These are phyloP conservation scores for Arabis alpina DNA, from an alignment of 345 rosid species.

Conservation along the genomic window DNA sequence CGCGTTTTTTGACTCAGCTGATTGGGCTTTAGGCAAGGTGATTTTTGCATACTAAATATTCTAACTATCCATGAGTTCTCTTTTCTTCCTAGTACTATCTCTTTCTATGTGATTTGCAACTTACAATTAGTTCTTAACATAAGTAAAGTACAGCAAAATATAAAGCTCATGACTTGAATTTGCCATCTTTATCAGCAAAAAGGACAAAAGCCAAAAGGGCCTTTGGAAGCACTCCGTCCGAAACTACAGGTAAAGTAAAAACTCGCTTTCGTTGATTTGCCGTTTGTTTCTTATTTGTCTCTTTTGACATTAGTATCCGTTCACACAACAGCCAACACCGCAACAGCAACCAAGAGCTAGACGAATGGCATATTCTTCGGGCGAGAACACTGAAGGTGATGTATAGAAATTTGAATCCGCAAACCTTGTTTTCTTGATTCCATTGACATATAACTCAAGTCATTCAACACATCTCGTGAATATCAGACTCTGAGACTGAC, in stretches of 20 bases:
- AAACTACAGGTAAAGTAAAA: constrained; percentile 66
- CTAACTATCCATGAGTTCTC: neutral
- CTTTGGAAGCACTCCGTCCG: constrained; percentile 86
- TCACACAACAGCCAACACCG: constrained; percentile 65
- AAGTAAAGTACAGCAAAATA: neutral
- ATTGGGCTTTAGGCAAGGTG: constrained; percentile 95
- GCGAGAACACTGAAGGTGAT: constrained; percentile 59
- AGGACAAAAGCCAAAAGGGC: constrained; percentile 80
- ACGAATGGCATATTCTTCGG: constrained; percentile 76
- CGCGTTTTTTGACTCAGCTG: constrained; percentile 92
- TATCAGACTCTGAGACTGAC: constrained; percentile 34
- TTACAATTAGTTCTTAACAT: neutral
- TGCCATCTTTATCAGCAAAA: constrained; percentile 55
- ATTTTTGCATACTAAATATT: neutral
- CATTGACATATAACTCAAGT: neutral
- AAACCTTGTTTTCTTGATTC: constrained; percentile 20
- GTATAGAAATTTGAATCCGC: neutral
- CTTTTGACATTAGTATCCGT: constrained; percentile 1
- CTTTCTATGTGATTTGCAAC: neutral
- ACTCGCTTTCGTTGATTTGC: neutral
- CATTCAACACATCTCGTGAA: constrained; percentile 6
- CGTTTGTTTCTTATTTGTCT: neutral
- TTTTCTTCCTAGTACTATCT: constrained; percentile 6
- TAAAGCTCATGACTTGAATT: constrained; percentile 17
- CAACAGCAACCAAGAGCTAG: constrained; percentile 73